Evolutionary conservation across 306 rosid genomes (phyloP), one percentile per base, ranked within the genome.

Genomic region (Crotalaria pallida): DNA sequence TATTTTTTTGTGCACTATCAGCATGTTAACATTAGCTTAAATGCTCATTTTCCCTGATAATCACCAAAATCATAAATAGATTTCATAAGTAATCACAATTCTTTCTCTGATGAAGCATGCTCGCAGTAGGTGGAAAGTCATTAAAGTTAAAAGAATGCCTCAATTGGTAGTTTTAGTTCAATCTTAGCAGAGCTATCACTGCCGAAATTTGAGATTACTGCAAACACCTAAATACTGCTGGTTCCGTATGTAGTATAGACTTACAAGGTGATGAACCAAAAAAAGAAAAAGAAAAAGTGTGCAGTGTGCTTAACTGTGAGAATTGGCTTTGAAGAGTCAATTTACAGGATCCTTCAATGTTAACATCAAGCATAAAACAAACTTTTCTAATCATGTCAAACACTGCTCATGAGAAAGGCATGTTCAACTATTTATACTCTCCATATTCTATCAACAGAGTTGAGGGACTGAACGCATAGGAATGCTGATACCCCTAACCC

Each of bases 31-130:
- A n/a, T n/a, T n/a, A n/a, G n/a, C n/a, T n/a, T n/a, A n/a, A n/a
- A n/a, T n/a, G n/a, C n/a, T n/a, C n/a, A n/a, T n/a, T n/a, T n/a
- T n/a, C n/a, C n/a, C n/a, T n/a, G n/a, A n/a, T n/a, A n/a, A n/a
- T n/a, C n/a, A n/a, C n/a, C n/a, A n/a, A n/a, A n/a, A n/a, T n/a
- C n/a, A n/a, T n/a, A n/a, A n/a, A n/a, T n/a, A n/a, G n/a, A n/a
- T n/a, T n/a, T n/a, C n/a, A n/a, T n/a, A n/a, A n/a, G n/a, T n/a
- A n/a, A n/a, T n/a, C n/a, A n/a, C n/a, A n/a, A n/a, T n/a, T n/a
- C n/a, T 26, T 73, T 56, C 8, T 56, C 38, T 27, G 6, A 8
- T 51, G 78, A 73, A 62, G 50, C 65, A 44, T 65, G 71, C 49
- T 74, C 64, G 57, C 57, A 58, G 57, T 62, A 23, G 65, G 56